Percentiles rank a stretch among this genome's conserved stretches.
phyloP scores from a whole-genome alignment of 208 protist genomes.

The Porcisia hertigi region DNA sequence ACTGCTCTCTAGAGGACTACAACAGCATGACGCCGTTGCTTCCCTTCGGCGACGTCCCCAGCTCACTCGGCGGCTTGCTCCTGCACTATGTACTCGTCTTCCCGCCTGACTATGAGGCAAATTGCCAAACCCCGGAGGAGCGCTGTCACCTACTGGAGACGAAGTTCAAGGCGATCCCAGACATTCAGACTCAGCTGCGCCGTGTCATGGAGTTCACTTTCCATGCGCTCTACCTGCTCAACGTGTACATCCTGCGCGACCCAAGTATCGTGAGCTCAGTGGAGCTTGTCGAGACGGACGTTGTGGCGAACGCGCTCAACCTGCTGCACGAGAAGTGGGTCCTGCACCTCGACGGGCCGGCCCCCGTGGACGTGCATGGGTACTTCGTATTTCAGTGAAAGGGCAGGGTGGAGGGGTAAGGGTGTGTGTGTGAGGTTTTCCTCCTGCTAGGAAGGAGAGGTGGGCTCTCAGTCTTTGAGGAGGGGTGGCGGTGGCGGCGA shows the following conservation, averaged over 20 bases:
- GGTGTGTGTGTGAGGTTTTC: neutral
- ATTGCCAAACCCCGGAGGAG: conserved; percentile 60
- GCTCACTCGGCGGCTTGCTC: conserved; percentile 77
- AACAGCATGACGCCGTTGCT: conserved; percentile 50
- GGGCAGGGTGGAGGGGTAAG: neutral
- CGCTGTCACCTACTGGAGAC: conserved; percentile 62
- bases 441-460: neutral
- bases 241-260: conserved; percentile 59
- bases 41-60: conserved; percentile 72
- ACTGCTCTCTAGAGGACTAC: conserved; percentile 63
- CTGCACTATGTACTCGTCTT: conserved; percentile 90
- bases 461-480: neutral
- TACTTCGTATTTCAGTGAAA: conserved; percentile 36
- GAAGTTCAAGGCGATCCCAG: conserved; percentile 71
- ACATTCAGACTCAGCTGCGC: conserved; percentile 60
- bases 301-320: conserved; percentile 54
- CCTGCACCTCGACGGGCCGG: conserved; percentile 64
- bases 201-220: conserved; percentile 84
- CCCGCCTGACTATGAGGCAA: conserved; percentile 75
- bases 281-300: conserved; percentile 34
- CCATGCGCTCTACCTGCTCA: conserved; percentile 75
- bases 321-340: conserved; percentile 70
- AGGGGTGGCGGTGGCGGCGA: neutral
- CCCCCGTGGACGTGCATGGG: conserved; percentile 60
- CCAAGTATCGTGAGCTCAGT: conserved; percentile 24